phyloP scores from a whole-genome alignment of 345 rosid genomes.

The Pistacia integerrima region DNA sequence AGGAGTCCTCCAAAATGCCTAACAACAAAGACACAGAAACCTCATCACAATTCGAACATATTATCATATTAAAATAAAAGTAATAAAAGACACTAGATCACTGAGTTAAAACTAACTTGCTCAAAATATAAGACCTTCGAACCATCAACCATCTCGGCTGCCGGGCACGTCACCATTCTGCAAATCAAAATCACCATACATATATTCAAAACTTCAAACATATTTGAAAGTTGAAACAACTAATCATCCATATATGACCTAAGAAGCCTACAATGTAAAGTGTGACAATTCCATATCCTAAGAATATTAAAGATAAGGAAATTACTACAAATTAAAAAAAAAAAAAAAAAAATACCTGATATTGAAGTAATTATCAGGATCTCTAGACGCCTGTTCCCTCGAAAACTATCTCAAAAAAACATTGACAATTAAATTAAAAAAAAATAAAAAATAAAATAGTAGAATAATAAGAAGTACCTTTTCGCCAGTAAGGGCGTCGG shows the following conservation, averaged over 20 bases:
- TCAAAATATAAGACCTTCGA: conserved; percentile 76
- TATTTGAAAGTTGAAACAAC: neutral
- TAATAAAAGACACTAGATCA: neutral
- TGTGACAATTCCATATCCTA: neutral
- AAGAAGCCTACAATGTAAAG: neutral
- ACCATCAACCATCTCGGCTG: conserved; percentile 93
- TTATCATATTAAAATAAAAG: neutral
- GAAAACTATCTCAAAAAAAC: conserved; percentile 52
- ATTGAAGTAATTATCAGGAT: conserved; percentile 89
- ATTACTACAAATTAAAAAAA: neutral
- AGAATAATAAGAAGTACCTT: conserved; percentile 45
- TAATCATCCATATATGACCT: neutral
- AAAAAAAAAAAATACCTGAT: conserved; percentile 50
- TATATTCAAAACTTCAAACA: neutral
- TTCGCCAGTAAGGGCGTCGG: conserved; percentile 80
- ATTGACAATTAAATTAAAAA: neutral
- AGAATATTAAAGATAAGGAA: neutral
- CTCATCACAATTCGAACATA: neutral
- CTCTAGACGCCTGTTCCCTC: conserved; percentile 84
- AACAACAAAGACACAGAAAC: neutral
- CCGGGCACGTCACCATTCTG: conserved; percentile 81
- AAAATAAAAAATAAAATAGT: neutral
- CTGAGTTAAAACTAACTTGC: conserved; percentile 47
- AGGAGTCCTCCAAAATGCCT: conserved; percentile 95
- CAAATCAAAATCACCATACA: conserved; percentile 18